A percentile compares a stretch with the other conserved stretches of the same genome.
Conservation (phyloP, 2,329 filamentous ascomycete genomes). For the Aspergillus sp. region DNA sequence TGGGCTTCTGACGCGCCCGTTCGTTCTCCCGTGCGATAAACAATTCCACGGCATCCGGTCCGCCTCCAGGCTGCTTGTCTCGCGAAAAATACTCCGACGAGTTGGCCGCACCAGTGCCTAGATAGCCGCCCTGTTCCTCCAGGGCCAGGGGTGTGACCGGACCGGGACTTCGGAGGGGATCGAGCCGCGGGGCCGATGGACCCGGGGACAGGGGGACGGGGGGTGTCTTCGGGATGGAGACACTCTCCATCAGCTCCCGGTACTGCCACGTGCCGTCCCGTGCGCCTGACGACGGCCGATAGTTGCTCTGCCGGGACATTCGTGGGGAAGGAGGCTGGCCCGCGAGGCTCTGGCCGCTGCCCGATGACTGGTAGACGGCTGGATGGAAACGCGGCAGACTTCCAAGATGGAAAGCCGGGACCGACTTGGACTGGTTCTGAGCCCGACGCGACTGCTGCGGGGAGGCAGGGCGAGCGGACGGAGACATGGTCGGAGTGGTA, state of each 20-base stretch:
- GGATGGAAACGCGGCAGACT: conserved; percentile 39
- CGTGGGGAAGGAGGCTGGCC: conserved; percentile 24
- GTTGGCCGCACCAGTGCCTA: conserved; percentile 24
- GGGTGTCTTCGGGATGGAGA: conserved; percentile 20
- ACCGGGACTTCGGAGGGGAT: conserved; percentile 37
- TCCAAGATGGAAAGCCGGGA: conserved; percentile 29
- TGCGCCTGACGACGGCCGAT: conserved; percentile 24
- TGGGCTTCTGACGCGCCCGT: conserved; percentile 18
- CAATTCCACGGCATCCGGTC: conserved; percentile 24
- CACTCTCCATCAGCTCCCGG: conserved; percentile 33
- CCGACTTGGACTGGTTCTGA: conserved; percentile 26
- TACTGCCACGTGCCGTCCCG: conserved; percentile 34
- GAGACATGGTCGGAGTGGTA: conserved; percentile 24
- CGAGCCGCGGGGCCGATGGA: conserved; percentile 36
- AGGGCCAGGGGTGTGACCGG: conserved; percentile 38
- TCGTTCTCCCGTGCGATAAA: conserved; percentile 27
- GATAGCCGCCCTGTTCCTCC: conserved; percentile 33
- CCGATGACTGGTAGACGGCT: conserved; percentile 31
- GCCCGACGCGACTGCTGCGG: conserved; percentile 25
- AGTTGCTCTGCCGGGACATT: conserved; percentile 22
- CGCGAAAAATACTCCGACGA: conserved; percentile 11
- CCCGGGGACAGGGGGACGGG: conserved; percentile 19
- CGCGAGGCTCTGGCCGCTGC: conserved; percentile 12
- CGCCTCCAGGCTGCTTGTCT: conserved; percentile 13
- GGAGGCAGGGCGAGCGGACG: conserved; percentile 22